Evolutionary conservation across 257 asterid genomes (phyloP), one percentile per base, ranked within the genome.

Genomic region (Solanum megistacrolobum): DNA sequence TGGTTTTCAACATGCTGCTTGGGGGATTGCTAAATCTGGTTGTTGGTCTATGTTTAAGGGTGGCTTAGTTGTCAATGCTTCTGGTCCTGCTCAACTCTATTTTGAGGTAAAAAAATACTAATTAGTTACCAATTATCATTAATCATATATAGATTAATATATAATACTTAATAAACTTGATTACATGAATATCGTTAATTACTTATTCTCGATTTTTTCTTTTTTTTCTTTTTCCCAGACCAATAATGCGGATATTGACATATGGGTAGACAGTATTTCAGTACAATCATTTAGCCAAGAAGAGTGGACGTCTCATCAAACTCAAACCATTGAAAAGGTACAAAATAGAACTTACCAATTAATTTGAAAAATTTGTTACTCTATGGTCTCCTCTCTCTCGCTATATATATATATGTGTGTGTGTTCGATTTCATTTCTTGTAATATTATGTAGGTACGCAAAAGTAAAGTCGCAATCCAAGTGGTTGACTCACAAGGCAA

Each of bases 41-140:
- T 93, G 95, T 73, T 92, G 94, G 94, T 90, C 95, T 29, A 92
- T 93, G 94, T 87, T 93, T 34, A 92, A 93, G 83, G 93, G 92
- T 48, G 92, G 94, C 5, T 25, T 91, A 3, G 43, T 52, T 27
- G 92, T 89, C 20, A 58, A 91, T 69, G 78, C 52, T 34, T 89
- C 95, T 4, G 92, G 88, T 84, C 88, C 88, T 1, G 92, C 90
- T 2, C 66, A 89, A n/a, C 89, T 93, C n/a, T 91, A 84, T 75
- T 92, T 93, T 46, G 76, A 73, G 92, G 93, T 92, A 21, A 58
- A 60, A 60, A 60, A 52, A 52, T 5, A 0, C 16, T 13, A 13
- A 5, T 52, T 16, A 52, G 62, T 52, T 16, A 52, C 3, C 62
- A 1, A 52, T 13, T 43, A 14, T 48, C 60, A 14, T 48, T 14